These are phyloP conservation scores for Odonthalia washingtoniensis DNA, from an alignment of 31 red algal genomes.

Conservation along the genomic window DNA sequence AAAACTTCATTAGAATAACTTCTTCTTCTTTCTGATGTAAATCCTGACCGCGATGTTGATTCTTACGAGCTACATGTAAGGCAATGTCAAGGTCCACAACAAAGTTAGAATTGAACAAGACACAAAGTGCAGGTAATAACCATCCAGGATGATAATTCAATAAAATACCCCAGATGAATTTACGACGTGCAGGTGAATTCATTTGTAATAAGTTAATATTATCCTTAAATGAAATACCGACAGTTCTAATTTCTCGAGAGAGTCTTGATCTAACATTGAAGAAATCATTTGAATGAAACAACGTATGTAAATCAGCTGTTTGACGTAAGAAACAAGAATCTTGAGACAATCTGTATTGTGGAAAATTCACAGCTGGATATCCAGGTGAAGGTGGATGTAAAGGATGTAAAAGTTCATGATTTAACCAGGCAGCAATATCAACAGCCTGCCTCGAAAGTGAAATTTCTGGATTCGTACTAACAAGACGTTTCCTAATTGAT, in stretches of 20 bases:
- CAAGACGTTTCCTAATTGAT: slow-evolving; percentile 24
- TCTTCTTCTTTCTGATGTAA: not conserved
- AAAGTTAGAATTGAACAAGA: slow-evolving; percentile 27
- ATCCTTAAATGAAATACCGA: not conserved
- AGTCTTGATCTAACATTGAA: not conserved
- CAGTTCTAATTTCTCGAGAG: not conserved
- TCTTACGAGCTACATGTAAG: not conserved
- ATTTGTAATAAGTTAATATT: not conserved
- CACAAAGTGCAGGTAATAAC: slow-evolving; percentile 28
- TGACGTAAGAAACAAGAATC: not conserved
- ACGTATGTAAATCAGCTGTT: slow-evolving; percentile 11
- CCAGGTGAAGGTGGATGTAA: slow-evolving; percentile 9
- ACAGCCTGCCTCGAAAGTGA: slow-evolving; percentile 33
- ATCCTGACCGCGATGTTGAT: not conserved
- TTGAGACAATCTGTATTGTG: not conserved
- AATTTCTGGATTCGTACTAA: not conserved
- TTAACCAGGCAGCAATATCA: slow-evolving; percentile 67
- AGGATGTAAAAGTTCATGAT: slow-evolving; percentile 48
- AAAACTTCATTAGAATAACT: slow-evolving; percentile 37
- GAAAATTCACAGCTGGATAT: slow-evolving; percentile 12
- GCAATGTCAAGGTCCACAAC: slow-evolving; percentile 22
- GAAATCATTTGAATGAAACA: not conserved
- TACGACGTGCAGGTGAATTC: not conserved
- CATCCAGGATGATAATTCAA: slow-evolving; percentile 47
- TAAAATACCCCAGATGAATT: slow-evolving; percentile 22